A percentile compares a stretch with the other conserved stretches of the same genome.
Evolutionary conservation across 805 yeast species (phyloP).

Genomic region (Middelhovenomyces tepae): DNA sequence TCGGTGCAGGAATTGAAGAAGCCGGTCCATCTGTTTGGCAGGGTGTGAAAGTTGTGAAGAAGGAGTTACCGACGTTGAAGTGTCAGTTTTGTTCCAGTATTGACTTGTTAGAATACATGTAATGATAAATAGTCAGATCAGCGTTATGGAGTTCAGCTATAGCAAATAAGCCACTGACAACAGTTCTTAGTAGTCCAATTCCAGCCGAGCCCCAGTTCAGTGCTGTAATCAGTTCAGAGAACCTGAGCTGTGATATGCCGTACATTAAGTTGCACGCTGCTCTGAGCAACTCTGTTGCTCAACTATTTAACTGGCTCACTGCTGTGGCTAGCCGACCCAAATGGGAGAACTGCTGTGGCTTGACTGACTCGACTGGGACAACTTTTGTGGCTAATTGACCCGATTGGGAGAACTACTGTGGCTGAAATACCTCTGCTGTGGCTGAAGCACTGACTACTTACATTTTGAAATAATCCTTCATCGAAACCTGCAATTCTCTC

Average conservation of each 20-base stretch:
- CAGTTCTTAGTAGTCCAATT: no score
- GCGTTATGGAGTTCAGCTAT: not conserved
- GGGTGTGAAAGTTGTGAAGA: conserved; percentile 22
- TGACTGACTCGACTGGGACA: no score
- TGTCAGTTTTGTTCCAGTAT: conserved; percentile 2
- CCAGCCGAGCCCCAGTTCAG: no score
- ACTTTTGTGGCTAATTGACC: no score
- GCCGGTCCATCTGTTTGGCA: conserved; percentile 21
- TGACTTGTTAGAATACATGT: not conserved
- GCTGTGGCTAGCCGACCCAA: no score
- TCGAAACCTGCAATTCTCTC: conserved; percentile 28
- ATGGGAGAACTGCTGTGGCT: no score
- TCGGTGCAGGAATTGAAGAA: conserved; percentile 24
- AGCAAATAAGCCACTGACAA: no score
- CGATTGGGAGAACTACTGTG: conserved; percentile 5
- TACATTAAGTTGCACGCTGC: no score
- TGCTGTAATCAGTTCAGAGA: no score
- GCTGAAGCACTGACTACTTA: conserved; percentile 13
- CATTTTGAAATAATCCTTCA: conserved; percentile 30
- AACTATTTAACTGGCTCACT: no score
- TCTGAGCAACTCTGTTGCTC: no score
- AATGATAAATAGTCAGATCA: not conserved
- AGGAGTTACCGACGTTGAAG: conserved; percentile 6
- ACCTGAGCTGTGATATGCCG: no score
- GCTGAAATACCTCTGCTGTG: not conserved